Conservation (phyloP, 1,284 basidiomycete genomes). For the Cutaneotrichosporon mucoides region DNA sequence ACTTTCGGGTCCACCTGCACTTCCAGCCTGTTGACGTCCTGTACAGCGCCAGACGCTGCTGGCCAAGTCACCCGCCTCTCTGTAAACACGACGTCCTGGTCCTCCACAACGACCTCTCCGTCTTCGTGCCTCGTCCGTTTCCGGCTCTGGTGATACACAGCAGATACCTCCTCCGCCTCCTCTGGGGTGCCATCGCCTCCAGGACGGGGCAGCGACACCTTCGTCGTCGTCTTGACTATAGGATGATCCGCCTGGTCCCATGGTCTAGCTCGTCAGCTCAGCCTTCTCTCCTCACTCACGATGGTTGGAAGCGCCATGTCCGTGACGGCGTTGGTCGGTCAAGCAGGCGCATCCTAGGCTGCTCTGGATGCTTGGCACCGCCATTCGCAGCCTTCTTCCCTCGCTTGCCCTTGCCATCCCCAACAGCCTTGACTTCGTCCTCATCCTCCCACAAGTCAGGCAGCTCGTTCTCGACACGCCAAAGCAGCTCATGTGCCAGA, state of each 20-base stretch:
- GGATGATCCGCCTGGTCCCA: constrained; percentile 16
- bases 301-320: constrained; percentile 11
- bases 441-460: constrained; percentile 70
- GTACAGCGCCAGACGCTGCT: too few relatives aligned
- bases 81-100: constrained; percentile 17
- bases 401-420: constrained; percentile 3
- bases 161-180: constrained; percentile 8
- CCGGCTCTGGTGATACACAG: constrained; percentile 10
- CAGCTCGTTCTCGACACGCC: constrained; percentile 65
- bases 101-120: constrained; percentile 12
- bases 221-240: neutral
- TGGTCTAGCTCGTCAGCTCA: neutral
- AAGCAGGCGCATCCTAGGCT: constrained; percentile 7
- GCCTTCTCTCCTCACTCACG: constrained; percentile 6
- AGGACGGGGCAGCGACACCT: neutral
- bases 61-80: constrained; percentile 11
- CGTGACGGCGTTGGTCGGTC: constrained; percentile 6
- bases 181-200: neutral
- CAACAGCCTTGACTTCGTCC: constrained; percentile 42
- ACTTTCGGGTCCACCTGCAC: neutral
- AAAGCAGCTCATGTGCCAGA: constrained; percentile 73
- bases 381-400: neutral
- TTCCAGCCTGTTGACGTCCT: too few relatives aligned
- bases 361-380: neutral
- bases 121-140: constrained; percentile 2